These are phyloP conservation scores for Monascus ruber DNA, from an alignment of 2,329 filamentous ascomycete genomes.

Conservation along the genomic window DNA sequence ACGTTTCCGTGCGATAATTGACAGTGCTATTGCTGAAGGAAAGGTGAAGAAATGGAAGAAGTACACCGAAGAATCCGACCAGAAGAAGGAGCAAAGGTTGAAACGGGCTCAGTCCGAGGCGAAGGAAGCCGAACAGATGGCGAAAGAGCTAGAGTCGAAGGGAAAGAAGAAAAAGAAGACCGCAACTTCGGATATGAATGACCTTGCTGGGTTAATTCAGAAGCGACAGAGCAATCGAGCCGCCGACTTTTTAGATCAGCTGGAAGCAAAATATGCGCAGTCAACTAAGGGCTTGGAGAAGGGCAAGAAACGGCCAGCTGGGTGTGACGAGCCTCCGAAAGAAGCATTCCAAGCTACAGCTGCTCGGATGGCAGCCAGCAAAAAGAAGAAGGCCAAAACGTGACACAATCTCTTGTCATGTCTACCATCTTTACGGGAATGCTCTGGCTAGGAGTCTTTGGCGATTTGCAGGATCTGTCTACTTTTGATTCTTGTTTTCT, in stretches of 20 bases:
- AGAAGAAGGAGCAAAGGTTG: slow-evolving; percentile 47
- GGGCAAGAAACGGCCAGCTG: slow-evolving; percentile 32
- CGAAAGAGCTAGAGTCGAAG: slow-evolving; percentile 62
- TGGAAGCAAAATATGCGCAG: slow-evolving; percentile 66
- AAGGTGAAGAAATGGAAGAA: slow-evolving; percentile 55
- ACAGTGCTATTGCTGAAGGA: slow-evolving; percentile 61
- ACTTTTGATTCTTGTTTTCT: too few relatives aligned
- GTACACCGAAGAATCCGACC: slow-evolving; percentile 65
- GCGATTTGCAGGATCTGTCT: too few relatives aligned
- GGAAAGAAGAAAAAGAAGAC: slow-evolving; percentile 48
- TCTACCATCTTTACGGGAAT: too few relatives aligned
- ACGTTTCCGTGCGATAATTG: slow-evolving; percentile 68
- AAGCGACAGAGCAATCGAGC: slow-evolving; percentile 55
- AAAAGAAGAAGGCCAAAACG: slow-evolving; percentile 21
- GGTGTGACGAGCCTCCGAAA: slow-evolving; percentile 47
- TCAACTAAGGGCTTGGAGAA: slow-evolving; percentile 17
- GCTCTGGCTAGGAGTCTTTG: too few relatives aligned
- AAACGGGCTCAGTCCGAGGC: slow-evolving; percentile 56
- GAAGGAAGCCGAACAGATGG: slow-evolving; percentile 61
- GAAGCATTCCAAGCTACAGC: slow-evolving; percentile 43
- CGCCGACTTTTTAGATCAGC: slow-evolving; percentile 54
- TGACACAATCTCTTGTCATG: slow-evolving; percentile 1
- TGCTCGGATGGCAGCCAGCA: slow-evolving; percentile 29
- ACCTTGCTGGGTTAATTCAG: slow-evolving; percentile 63
- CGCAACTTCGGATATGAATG: slow-evolving; percentile 29